phyloP scores from a whole-genome alignment of 2,329 filamentous ascomycete genomes.

The Leptographium galeiforme region DNA sequence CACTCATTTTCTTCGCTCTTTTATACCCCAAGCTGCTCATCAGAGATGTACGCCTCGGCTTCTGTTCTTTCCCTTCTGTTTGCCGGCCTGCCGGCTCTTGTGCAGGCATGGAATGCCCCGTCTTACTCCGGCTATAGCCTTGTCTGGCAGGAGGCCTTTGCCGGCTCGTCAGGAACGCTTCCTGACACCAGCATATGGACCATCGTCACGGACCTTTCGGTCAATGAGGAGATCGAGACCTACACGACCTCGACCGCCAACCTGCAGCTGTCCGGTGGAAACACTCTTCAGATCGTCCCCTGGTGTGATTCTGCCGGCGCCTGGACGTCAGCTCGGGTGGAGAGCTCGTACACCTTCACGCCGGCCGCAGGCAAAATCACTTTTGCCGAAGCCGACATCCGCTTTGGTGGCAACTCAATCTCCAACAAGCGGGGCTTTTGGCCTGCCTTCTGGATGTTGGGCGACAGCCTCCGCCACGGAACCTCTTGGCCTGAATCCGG shows the following conservation, averaged over 20 bases:
- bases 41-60: neutral
- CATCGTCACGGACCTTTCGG: conserved; percentile 42
- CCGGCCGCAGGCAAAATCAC: conserved; percentile 31
- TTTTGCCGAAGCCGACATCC: conserved; percentile 30
- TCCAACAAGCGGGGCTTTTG: conserved; percentile 39
- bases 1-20: neutral
- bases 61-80: conserved; percentile 1
- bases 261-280: conserved; percentile 34
- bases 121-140: conserved; percentile 24
- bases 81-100: conserved; percentile 15
- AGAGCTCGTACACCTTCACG: conserved; percentile 33
- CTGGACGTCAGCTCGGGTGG: conserved; percentile 43
- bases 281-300: conserved; percentile 38
- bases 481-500: conserved; percentile 37
- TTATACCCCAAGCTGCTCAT: neutral
- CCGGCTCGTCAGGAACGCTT: conserved; percentile 19
- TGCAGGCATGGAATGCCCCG: conserved; percentile 23
- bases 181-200: conserved; percentile 27
- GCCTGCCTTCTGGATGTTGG: conserved; percentile 46
- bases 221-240: conserved; percentile 40
- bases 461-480: conserved; percentile 32
- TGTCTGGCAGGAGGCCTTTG: conserved; percentile 31
- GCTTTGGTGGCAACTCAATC: conserved; percentile 27
- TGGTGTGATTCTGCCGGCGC: conserved; percentile 23
- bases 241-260: conserved; percentile 34